Evolutionary conservation across 495 filamentous ascomycete genomes (phyloP).

Genomic region (Talaromyces proteolyticus): DNA sequence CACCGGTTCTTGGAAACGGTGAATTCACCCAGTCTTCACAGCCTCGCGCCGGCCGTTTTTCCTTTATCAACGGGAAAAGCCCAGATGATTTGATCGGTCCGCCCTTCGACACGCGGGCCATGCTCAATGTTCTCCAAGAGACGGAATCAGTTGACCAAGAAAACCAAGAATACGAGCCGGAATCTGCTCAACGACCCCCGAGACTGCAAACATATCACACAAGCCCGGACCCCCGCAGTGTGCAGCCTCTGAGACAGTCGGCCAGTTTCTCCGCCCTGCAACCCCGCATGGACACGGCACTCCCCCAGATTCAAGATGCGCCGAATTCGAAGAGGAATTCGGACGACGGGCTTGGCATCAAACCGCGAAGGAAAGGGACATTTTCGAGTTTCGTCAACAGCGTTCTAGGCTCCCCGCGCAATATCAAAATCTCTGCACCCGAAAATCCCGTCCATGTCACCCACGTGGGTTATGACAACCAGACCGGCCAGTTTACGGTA

Average conservation of each 20-base stretch:
- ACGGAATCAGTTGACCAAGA: slow-evolving; percentile 43
- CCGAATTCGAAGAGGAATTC: slow-evolving; percentile 72
- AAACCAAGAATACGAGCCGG: slow-evolving; percentile 23
- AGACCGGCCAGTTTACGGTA: slow-evolving; percentile 95
- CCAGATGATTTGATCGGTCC: slow-evolving; percentile 68
- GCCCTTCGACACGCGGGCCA: slow-evolving; percentile 63
- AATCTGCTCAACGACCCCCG: slow-evolving; percentile 38
- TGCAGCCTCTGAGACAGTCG: slow-evolving; percentile 62
- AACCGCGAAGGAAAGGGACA: slow-evolving; percentile 79
- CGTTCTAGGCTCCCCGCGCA: slow-evolving; percentile 82
- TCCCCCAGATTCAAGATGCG: slow-evolving; percentile 34
- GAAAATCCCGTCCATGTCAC: slow-evolving; percentile 98
- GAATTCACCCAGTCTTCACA: slow-evolving; percentile 29
- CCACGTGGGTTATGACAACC: slow-evolving; percentile 94
- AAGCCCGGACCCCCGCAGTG: slow-evolving; percentile 52
- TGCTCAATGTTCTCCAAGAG: slow-evolving; percentile 60
- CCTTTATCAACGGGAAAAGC: slow-evolving; percentile 50
- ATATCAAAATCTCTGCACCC: slow-evolving; percentile 88
- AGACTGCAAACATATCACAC: slow-evolving; percentile 50
- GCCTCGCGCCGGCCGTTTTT: slow-evolving; percentile 33
- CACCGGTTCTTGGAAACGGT: slow-evolving; percentile 36
- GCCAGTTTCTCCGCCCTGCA: slow-evolving; percentile 66
- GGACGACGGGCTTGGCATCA: slow-evolving; percentile 66
- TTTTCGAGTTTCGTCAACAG: slow-evolving; percentile 95
- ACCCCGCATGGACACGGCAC: slow-evolving; percentile 52